Evolutionary conservation across 2,329 filamentous ascomycete genomes (phyloP), one percentile per base, ranked within the genome.

Genomic region (Paecilomyces sp.): DNA sequence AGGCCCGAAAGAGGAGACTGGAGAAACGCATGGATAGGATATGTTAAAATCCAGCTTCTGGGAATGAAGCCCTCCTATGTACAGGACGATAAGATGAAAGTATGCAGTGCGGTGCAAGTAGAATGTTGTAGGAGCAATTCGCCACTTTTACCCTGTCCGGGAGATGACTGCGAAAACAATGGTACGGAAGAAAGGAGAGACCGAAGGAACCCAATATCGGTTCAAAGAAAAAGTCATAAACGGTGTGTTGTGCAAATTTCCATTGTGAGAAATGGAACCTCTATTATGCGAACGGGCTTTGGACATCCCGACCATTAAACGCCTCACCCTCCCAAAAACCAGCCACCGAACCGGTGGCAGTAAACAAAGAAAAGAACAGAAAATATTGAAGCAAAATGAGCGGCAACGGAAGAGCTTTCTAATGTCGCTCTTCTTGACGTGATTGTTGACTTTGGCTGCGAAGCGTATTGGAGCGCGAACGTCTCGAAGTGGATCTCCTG

Each of bases 401-500:
- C 15, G 7, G 13, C 15, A n/a, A 13, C n/a, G n/a, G 36, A 41
- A n/a, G 36, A 41, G n/a, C 36, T 15, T 5, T 41, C n/a, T 41
- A n/a, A 41, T 15, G 12, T 41, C 13, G 15, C 36, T 7, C 13
- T 5, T 7, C 36, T 24, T 30, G 25, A 53, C 64, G 63, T 13
- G 66, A 69, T 47, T 34, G 51, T 34, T 50, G 33, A 13, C 36
- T 31, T 34, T 70, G 69, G 58, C 71, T 73, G 34, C 24, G 57
- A 13, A 68, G 67, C 55, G 62, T 64, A 58, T 71, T 74, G 15
- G 74, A 74, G 54, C 71, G 70, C 52, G 74, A 75, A 33, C 69
- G 70, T 41, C 70, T 65, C 33, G 74, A 77, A 25, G 68, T 65
- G 6, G 74, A 76, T 33, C 74, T 66, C 58, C 70, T 67, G 24